Base-by-base conservation (phyloP, 1,284 basidiomycete species). In the Ganoderma resinaceum region DNA sequence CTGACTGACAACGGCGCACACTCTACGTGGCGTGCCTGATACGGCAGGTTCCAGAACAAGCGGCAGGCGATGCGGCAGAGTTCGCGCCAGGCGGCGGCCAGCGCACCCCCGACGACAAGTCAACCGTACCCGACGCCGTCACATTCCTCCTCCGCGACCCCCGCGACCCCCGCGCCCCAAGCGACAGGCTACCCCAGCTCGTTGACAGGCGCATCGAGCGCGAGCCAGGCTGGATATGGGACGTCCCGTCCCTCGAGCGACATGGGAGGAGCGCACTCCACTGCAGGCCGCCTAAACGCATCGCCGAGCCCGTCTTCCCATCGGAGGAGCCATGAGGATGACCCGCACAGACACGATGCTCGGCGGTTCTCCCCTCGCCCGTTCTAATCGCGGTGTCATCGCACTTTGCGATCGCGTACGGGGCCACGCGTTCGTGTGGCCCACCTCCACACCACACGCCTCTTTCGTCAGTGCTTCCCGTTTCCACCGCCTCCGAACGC, bases 31-130 rank as follows among this genome's bases (percentile, higher is more conserved):
- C 66, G 46, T 63, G 40, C 64, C 46, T 46, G 62, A n/a, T 33
- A 57, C 61, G 55, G 63, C 70, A 94, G 92, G 92, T 94, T 94
- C 82, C 93, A 94, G 82, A 94, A 94, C 76, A 93, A 93, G 81
- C 84, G 92, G 66, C 93, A 94, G 78, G 88, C 91, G 20, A 91
- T 90, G 88, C 86, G 91, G 65, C 91, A 92, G 79, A 91, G 89
- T 18, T 88, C 87, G 71, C 89, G 91, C 63, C 88, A 91, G 76
- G 82, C 87, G 53, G 83, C 85, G 6, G 82, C 82, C 67, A 76
- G 83, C 59, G 75, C 77, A 35, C 74, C 79, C 62, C 80, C 84
- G 20, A 79, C 80, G 52, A 78, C 85, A 61, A 86, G 87, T 69
- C 88, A 89, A 64, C 80, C 87, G 2, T 90, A 86, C 76, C 76